Base-by-base conservation (phyloP, 208 protist genomes). In the Wallacemonas collosoma region DNA sequence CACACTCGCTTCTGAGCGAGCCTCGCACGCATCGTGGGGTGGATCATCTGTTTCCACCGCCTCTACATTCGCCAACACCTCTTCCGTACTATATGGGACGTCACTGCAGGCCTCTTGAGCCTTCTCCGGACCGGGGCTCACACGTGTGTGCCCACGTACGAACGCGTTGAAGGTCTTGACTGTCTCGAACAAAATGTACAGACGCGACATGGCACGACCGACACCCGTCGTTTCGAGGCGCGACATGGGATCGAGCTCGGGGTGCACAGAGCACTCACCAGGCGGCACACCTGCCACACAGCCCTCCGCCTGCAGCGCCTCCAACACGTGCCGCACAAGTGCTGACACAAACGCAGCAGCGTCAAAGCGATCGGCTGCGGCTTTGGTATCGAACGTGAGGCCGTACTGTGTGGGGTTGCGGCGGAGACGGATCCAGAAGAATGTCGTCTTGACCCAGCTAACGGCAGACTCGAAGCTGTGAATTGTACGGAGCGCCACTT, bases 401-500 rank as follows among this genome's bases (percentile, higher is more conserved):
- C 89, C 90, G 76, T 97, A 97, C 64, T 93, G 81, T 12, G 75
- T 62, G 6, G 93, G 93, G 51, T 86, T 86, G 44, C 72, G 75
- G 2, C 71, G 81, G 35, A 95, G 75, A 3, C 93, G 86, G 50
- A 95, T 91, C 91, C 93, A 97, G 26, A 95, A 89, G 55, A 95
- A 98, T 26, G 94, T 98, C 38, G 93, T 95, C 70, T 91, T 87
- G 11, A 95, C 83, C 95, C 96, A 98, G 43, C 88, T 82, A 38
- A 94, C 58, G 2, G 83, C 93, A 3, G 83, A 74, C 38, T 71
- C 50, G 47, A 95, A 89, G 57, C 72, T 90, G 73, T 88, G 81
- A 60, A 98, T 95, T 12, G 90, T 98, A 5, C 90, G 77, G n/a
- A 98, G 77, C 12, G 84, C 89, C 11, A 98, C 89, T 71, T 98